Evolutionary conservation across 495 filamentous ascomycete species (phyloP).

Genomic region (Penicillium herquei): DNA sequence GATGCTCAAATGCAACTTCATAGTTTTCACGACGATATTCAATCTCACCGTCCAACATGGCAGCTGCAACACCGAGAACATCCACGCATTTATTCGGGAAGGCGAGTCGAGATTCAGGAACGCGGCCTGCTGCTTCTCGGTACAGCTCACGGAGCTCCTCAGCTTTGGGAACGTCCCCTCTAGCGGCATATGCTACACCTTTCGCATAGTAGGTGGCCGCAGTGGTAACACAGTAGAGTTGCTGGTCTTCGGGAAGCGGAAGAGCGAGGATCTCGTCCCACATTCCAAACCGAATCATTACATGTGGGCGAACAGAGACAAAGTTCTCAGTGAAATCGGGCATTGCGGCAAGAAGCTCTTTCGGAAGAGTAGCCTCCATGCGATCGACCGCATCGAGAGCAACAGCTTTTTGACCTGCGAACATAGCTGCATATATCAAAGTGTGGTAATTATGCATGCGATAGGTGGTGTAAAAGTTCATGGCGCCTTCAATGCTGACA

Average conservation of each 20-base stretch:
- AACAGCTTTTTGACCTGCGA: slow-evolving; percentile 53
- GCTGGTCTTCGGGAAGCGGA: slow-evolving; percentile 45
- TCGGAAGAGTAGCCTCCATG: slow-evolving; percentile 54
- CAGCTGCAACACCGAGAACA: slow-evolving; percentile 52
- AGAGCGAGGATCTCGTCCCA: slow-evolving; percentile 57
- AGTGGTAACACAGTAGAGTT: slow-evolving; percentile 58
- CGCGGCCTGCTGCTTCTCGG: slow-evolving; percentile 36
- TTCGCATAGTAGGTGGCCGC: slow-evolving; percentile 61
- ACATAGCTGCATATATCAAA: slow-evolving; percentile 67
- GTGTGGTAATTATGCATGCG: slow-evolving; percentile 63
- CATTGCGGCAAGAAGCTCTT: slow-evolving; percentile 58
- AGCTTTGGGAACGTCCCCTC: slow-evolving; percentile 43
- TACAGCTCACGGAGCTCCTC: slow-evolving; percentile 43
- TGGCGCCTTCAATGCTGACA: slow-evolving; percentile 41
- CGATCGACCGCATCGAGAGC: slow-evolving; percentile 49
- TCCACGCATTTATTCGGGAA: slow-evolving; percentile 62
- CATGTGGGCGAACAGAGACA: slow-evolving; percentile 57
- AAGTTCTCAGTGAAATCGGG: slow-evolving; percentile 66
- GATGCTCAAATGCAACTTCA: slow-evolving; percentile 50
- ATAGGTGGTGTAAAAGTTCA: slow-evolving; percentile 66
- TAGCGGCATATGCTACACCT: slow-evolving; percentile 60
- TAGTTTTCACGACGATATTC: slow-evolving; percentile 59
- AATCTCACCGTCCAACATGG: slow-evolving; percentile 67
- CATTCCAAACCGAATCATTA: slow-evolving; percentile 61
- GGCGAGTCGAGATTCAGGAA: slow-evolving; percentile 46